phyloP scores from a whole-genome alignment of 768 basidiomycete genomes.

The Postia placenta region DNA sequence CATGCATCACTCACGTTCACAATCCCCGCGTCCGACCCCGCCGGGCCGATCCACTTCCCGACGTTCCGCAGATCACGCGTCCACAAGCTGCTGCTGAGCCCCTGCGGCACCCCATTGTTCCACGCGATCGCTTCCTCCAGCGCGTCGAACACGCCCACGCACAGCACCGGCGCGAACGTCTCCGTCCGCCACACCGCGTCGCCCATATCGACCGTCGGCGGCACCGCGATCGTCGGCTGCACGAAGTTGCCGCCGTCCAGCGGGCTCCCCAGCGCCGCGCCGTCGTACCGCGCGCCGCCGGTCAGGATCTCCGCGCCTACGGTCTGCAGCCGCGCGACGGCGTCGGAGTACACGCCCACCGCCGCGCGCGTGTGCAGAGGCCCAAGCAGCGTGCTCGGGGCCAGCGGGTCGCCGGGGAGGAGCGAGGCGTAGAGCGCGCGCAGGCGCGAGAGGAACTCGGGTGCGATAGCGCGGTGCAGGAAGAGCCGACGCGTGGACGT shows the following conservation, averaged over 20 bases:
- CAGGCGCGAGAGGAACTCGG: conserved; percentile 70
- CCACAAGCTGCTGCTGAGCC: conserved; percentile 90
- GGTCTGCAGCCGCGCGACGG: conserved; percentile 54
- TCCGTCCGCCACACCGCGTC: conserved; percentile 71
- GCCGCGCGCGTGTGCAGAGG: conserved; percentile 76
- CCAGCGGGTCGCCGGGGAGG: conserved; percentile 82
- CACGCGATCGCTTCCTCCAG: conserved; percentile 81
- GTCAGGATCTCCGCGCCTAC: conserved; percentile 72
- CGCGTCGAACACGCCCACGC: conserved; percentile 81
- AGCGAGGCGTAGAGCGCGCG: conserved; percentile 67
- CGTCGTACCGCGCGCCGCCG: conserved; percentile 56
- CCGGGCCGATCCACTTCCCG: conserved; percentile 89
- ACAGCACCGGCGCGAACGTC: conserved; percentile 86
- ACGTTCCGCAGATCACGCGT: conserved; percentile 78
- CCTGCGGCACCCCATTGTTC: conserved; percentile 90
- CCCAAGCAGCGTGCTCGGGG: conserved; percentile 67
- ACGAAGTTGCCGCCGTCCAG: conserved; percentile 80
- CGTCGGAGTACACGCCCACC: conserved; percentile 55
- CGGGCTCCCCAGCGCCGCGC: conserved; percentile 27
- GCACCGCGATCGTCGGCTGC: conserved; percentile 77
- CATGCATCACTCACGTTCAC: conserved; percentile 63
- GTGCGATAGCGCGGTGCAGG: conserved; percentile 76
- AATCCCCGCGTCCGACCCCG: conserved; percentile 87
- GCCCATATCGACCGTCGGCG: conserved; percentile 45
- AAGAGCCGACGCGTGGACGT: conserved; percentile 90